Evolutionary conservation across 2,329 filamentous ascomycete species (phyloP).

Genomic region (Alternaria ventricosa): DNA sequence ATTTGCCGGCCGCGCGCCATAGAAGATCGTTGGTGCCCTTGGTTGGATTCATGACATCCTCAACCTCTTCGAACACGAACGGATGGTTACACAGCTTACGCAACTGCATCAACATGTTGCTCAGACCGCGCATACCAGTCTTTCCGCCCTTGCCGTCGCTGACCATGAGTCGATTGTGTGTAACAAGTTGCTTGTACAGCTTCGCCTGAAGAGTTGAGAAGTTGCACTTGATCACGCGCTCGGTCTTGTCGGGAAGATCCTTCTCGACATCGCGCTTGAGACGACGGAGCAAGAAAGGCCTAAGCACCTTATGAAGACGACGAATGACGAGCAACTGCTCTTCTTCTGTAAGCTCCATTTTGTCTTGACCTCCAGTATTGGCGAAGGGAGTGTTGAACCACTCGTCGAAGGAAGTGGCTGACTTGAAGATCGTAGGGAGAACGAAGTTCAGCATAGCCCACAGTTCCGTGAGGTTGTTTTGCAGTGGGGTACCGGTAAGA

Average conservation of each 20-base stretch:
- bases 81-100: constrained; percentile 99
- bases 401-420: constrained; percentile 97
- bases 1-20: constrained; percentile 96
- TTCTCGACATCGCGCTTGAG: constrained; percentile 99
- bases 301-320: constrained; percentile 95
- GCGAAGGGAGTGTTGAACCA: constrained; percentile 99
- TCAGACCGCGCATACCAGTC: constrained; percentile 89
- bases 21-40: constrained; percentile 89
- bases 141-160: constrained; percentile 96
- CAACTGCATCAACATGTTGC: constrained; percentile 99
- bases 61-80: constrained; percentile 97
- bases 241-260: constrained; percentile 97
- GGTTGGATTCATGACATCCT: constrained; percentile 95
- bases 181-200: constrained; percentile 96
- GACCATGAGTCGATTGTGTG: constrained; percentile 91
- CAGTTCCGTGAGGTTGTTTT: constrained; percentile 94
- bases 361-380: constrained; percentile 96
- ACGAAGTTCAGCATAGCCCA: constrained; percentile 99
- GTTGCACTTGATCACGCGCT: constrained; percentile 99
- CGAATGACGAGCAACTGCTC: constrained; percentile 98
- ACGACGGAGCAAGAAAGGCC: constrained; percentile 96
- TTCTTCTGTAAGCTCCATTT: constrained; percentile 99
- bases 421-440: constrained; percentile 98
- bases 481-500: constrained; percentile 93
- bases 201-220: constrained; percentile 94